Conservation (phyloP, 2,329 filamentous ascomycete species). For the Cercospora berteroae region DNA sequence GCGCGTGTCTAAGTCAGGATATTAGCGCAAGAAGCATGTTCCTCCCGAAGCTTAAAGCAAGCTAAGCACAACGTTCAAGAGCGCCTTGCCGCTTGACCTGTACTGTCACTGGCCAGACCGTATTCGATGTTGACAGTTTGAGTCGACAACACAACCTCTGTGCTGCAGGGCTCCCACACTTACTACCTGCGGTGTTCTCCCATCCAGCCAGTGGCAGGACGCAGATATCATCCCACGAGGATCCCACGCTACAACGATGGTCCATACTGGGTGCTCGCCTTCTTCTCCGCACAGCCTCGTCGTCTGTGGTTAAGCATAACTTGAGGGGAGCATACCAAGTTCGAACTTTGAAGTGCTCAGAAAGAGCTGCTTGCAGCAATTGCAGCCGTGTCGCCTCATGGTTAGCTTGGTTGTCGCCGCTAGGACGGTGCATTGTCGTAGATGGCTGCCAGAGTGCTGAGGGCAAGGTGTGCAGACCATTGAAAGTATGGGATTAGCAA, state of each 20-base stretch:
- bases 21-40: neutral
- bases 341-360: neutral
- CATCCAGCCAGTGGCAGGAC: neutral
- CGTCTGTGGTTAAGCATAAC: slow-evolving; percentile 1
- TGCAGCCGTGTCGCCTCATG: neutral
- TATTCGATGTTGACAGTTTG: neutral
- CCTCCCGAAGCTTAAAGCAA: neutral
- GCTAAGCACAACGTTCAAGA: slow-evolving; percentile 2
- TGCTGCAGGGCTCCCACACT: neutral
- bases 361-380: neutral
- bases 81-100: neutral
- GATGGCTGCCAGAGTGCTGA: neutral
- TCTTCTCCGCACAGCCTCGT: slow-evolving; percentile 8
- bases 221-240: neutral
- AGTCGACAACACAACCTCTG: neutral
- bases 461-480: neutral
- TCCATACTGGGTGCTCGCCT: neutral
- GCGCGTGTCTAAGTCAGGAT: neutral
- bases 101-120: slow-evolving; percentile 4
- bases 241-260: neutral
- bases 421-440: neutral
- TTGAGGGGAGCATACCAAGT: neutral
- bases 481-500: neutral
- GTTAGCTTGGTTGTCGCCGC: neutral
- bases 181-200: neutral